Base-by-base conservation (phyloP, 2,329 filamentous ascomycete species). In the Phialophora verrucosa region DNA sequence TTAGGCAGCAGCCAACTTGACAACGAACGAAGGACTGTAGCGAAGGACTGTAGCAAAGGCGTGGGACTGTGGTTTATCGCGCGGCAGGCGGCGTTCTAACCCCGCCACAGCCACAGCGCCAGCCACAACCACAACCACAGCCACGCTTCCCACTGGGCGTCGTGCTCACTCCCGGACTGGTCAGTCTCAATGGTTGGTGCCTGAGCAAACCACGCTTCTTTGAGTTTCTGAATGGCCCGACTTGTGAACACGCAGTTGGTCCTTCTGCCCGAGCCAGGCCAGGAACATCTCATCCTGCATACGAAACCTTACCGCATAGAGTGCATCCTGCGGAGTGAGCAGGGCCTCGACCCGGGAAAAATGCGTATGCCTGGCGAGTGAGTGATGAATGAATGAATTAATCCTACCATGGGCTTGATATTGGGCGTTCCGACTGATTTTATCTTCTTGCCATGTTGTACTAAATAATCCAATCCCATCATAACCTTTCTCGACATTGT, bases 201-300 rank as follows among this genome's bases (percentile, higher is more conserved):
- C 49, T 51, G 49, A 51, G 49, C 49, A 11, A 27, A 29, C 49
- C 20, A 51, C 20, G 10, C 20, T 8, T 29, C 4, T 51, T 29
- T 51, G 49, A 29, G 49, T 8, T 11, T 5, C 25, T 51, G 23
- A 4, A 51, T 51, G 49, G 10, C 49, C 49, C n/a, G 49, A 51
- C 17, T n/a, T 44, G 38, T 44, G 38, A n/a, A n/a, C 23, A 1
- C 20, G 49, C 38, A 44, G 31, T 6, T 51, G 23, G 49, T 10
- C 20, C 49, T 17, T 51, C 25, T 10, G 49, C 8, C 20, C 38
- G 38, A 44, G 17, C 38, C 38, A 44, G 38, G 17, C 38, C 38
- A 44, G 38, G 38, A 8, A 51, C 49, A 51, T 51, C 49, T 51
- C 25, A 51, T 51, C 20, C 49, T 51, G 49, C 49, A 51, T 51